Evolutionary conservation across 352 stramenopile genomes (phyloP), one percentile per base, ranked within the genome.

Genomic region (Pythium monospermum): DNA sequence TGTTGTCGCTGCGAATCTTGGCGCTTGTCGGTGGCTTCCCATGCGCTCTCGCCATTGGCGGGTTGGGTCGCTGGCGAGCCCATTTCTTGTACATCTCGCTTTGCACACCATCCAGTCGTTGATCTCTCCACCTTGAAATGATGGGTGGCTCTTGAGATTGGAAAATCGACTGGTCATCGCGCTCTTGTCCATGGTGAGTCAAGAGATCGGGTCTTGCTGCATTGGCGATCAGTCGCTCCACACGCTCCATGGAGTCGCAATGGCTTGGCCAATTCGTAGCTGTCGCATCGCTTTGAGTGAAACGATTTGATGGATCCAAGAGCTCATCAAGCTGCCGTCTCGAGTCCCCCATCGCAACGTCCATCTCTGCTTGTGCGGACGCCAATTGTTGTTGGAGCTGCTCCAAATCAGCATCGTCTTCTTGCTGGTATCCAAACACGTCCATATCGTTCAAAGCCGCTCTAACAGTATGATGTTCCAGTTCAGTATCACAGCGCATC

Each of bases 381-480:
- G 27, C 56, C 12, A 73, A 30, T 44, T 57, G 55, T 21, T 61
- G 41, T 33, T 73, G 41, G 3, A 73, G 40, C 15, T 53, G 38
- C 2, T 52, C 32, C 4, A 68, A 41, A 16, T 64, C 56, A 10
- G 31, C 15, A n/a, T 69, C 55, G 22, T 82, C 46, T 13, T 16
- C 12, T 27, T 5, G 45, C 43, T 36, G 47, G 36, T 4, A 47
- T 21, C 35, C 50, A 23, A 57, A 57, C 19, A 27, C 31, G 6
- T 73, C 55, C 54, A 79, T 69, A 31, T 85, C 65, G 10, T 57
- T 39, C 3, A 83, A 50, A 13, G 67, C 64, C 33, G 59, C 53
- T 21, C 71, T 82, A 28, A 32, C n/a, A 8, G 30, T 35, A 35
- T 35, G 7, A 35, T 13, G 30, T 35, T 13, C 13, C 30, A 35